phyloP scores from a whole-genome alignment of 805 yeast genomes.

The Ogataea angusta region DNA sequence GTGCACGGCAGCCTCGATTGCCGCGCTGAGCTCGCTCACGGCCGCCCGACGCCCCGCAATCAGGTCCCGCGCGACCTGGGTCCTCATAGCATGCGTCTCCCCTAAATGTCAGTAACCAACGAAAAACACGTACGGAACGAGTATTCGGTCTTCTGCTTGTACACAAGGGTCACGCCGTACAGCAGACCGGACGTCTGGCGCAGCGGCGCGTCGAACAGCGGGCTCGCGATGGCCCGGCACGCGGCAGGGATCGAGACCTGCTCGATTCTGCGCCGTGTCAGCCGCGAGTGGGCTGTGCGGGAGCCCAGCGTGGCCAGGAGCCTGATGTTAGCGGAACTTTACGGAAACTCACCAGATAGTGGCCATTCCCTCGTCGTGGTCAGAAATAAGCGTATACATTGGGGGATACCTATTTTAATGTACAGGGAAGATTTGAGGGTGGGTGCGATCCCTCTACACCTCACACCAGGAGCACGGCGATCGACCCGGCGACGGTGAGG shows the following conservation, averaged over 20 bases:
- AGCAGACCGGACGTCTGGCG: slow-evolving; percentile 42
- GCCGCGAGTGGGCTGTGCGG: slow-evolving; percentile 21
- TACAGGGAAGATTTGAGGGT: neutral
- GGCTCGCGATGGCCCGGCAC: slow-evolving; percentile 33
- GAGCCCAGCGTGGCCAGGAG: slow-evolving; percentile 31
- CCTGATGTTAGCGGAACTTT: slow-evolving; percentile 17
- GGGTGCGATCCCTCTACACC: slow-evolving; percentile 10
- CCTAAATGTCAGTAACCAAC: slow-evolving; percentile 8
- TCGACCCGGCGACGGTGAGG: slow-evolving; percentile 58
- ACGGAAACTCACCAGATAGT: slow-evolving; percentile 28
- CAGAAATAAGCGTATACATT: slow-evolving; percentile 2
- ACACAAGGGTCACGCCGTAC: slow-evolving; percentile 47
- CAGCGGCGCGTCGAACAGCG: slow-evolving; percentile 22
- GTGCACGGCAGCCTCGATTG: slow-evolving; percentile 5
- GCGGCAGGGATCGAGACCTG: slow-evolving; percentile 40
- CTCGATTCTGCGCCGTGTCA: slow-evolving; percentile 32
- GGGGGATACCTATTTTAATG: slow-evolving; percentile 9
- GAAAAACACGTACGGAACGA: slow-evolving; percentile 32
- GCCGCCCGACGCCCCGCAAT: neutral
- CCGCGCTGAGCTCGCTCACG: slow-evolving; percentile 6
- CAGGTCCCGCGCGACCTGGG: slow-evolving; percentile 14
- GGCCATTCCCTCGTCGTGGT: slow-evolving; percentile 24
- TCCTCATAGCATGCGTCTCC: slow-evolving; percentile 15
- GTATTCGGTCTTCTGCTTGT: slow-evolving; percentile 47
- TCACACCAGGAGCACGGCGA: slow-evolving; percentile 41